Evolutionary conservation across 306 rosid genomes (phyloP).

Genomic region (Begonia peltatifolia): DNA sequence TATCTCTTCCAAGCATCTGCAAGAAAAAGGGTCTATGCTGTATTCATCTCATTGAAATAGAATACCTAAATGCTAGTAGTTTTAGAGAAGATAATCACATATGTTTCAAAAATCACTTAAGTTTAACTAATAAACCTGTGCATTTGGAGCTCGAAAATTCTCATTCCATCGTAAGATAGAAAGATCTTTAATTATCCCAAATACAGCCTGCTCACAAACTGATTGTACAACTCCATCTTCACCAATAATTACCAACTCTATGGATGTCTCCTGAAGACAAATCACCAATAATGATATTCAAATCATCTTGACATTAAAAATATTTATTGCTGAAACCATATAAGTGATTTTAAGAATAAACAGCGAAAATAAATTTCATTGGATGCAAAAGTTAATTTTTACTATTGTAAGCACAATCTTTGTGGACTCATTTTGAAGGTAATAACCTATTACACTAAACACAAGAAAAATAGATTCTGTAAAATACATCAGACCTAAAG

Average conservation of each 20-base stretch:
- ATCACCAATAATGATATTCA: background rate
- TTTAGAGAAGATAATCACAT: background rate
- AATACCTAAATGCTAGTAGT: background rate
- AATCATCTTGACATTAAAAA: no score
- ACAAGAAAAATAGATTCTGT: no score
- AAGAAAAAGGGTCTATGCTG: constrained; percentile 4
- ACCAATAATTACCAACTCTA: constrained; percentile 65
- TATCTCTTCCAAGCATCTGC: constrained; percentile 75
- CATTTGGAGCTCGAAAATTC: constrained; percentile 28
- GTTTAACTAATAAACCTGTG: constrained; percentile 32
- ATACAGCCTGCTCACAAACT: constrained; percentile 83
- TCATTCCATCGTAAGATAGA: constrained; percentile 79
- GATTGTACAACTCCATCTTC: constrained; percentile 77
- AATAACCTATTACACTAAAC: no score
- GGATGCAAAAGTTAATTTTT: no score
- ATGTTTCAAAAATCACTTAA: background rate
- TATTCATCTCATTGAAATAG: background rate
- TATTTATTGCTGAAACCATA: no score
- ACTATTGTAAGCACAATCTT: no score
- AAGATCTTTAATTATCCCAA: constrained; percentile 78
- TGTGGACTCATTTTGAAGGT: no score
- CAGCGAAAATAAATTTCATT: no score
- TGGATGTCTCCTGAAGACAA: constrained; percentile 61
- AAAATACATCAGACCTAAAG: no score
- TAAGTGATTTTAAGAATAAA: no score